Evolutionary conservation across 2,329 filamentous ascomycete genomes (phyloP).

Genomic region (Hypoxylon sp.): DNA sequence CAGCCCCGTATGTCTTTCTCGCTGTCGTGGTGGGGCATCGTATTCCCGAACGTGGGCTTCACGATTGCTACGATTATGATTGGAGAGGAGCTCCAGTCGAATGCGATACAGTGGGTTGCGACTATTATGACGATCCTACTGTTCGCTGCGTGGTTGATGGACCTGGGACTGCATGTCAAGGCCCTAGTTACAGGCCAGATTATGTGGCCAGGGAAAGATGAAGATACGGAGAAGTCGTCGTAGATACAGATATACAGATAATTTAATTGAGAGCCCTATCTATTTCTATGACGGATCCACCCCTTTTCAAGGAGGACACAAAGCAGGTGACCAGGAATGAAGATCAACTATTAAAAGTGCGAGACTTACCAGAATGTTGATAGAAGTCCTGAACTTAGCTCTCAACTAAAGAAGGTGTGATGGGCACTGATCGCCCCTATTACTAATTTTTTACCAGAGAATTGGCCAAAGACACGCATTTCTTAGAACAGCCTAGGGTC

Average conservation of each 20-base stretch:
- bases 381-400: too few species aligned
- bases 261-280: background rate
- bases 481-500: too few species aligned
- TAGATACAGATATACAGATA: background rate
- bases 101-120: slow-evolving; percentile 41
- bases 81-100: slow-evolving; percentile 34
- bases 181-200: slow-evolving; percentile 53
- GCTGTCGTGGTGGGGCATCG: slow-evolving; percentile 43
- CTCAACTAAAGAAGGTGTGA: too few species aligned
- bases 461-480: too few species aligned
- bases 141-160: slow-evolving; percentile 50
- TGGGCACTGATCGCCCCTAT: too few species aligned
- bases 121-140: slow-evolving; percentile 40
- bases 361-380: too few species aligned
- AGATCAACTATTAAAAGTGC: too few species aligned
- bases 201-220: slow-evolving; percentile 56
- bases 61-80: slow-evolving; percentile 43
- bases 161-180: slow-evolving; percentile 49
- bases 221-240: slow-evolving; percentile 43
- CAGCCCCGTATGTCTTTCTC: slow-evolving; percentile 37
- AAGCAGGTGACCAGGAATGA: too few species aligned
- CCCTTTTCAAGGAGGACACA: too few species aligned
- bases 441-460: too few species aligned
- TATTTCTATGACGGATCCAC: too few species aligned
- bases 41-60: slow-evolving; percentile 47